A percentile compares a stretch with the other conserved stretches of the same genome.
Evolutionary conservation across 2,329 filamentous ascomycete genomes (phyloP).

Genomic region (Aspergillus oerlinghausenensis): DNA sequence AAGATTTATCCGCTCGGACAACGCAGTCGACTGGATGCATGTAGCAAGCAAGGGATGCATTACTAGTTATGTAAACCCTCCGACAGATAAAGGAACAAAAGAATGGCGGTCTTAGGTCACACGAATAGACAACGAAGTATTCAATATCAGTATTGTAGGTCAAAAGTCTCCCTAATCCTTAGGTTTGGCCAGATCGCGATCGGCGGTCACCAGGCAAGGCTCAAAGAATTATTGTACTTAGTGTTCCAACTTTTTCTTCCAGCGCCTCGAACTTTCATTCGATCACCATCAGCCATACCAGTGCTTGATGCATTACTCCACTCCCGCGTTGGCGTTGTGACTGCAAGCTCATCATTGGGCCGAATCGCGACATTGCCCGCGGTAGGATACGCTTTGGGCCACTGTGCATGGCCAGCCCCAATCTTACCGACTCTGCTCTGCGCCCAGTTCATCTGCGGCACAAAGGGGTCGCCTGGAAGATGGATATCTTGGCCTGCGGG

Average conservation of each 20-base stretch:
- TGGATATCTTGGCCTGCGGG: not conserved
- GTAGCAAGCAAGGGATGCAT: not conserved
- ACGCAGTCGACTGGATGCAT: not conserved
- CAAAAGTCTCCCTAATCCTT: not conserved
- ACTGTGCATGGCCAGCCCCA: not conserved
- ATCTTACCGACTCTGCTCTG: not conserved
- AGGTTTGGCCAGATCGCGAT: not conserved
- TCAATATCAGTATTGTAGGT: too few species aligned
- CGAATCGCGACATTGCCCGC: not conserved
- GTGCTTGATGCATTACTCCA: not conserved
- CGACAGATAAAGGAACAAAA: not conserved
- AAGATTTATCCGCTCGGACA: not conserved
- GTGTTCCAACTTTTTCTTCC: not conserved
- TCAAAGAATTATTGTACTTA: not conserved
- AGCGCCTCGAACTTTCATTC: not conserved
- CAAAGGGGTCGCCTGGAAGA: not conserved
- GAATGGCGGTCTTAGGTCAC: not conserved
- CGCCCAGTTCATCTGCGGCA: not conserved
- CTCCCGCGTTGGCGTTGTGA: not conserved
- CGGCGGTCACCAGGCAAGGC: not conserved
- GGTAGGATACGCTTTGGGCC: not conserved
- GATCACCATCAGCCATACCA: not conserved
- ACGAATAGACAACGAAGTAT: not conserved
- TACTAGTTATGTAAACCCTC: not conserved
- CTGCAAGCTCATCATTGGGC: not conserved